These are phyloP conservation scores for Dipodascus albidus DNA, from an alignment of 805 yeast species.

Conservation along the genomic window DNA sequence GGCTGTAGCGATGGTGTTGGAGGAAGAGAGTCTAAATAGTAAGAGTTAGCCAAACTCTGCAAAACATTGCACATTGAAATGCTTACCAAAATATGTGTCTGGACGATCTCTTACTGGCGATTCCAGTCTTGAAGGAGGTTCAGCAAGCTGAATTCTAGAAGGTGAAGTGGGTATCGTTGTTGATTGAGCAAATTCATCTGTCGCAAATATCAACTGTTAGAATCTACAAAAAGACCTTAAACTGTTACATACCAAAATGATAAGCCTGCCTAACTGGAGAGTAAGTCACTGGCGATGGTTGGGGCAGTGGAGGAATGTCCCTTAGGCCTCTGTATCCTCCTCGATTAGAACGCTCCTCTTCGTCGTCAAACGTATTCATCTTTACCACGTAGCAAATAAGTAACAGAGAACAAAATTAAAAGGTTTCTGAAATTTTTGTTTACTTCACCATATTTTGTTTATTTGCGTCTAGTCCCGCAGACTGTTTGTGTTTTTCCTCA, in stretches of 20 bases:
- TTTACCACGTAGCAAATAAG: neutral
- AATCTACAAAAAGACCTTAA: too few relatives aligned
- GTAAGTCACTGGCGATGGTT: conserved; percentile 6
- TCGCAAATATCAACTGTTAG: neutral
- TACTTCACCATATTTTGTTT: neutral
- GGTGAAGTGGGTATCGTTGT: neutral
- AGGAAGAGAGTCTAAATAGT: neutral
- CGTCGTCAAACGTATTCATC: neutral
- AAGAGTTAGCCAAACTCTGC: neutral
- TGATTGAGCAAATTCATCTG: neutral
- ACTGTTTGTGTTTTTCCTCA: neutral
- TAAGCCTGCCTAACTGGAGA: conserved; percentile 14
- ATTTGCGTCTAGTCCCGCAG: neutral
- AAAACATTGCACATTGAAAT: neutral
- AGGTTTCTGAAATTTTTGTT: neutral
- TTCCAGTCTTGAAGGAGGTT: neutral
- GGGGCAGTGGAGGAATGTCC: conserved; percentile 14
- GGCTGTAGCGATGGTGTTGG: neutral
- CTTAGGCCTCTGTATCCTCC: conserved; percentile 7
- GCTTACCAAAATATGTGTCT: neutral
- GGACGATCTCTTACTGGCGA: neutral
- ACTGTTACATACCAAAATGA: conserved; percentile 12
- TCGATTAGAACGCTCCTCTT: neutral
- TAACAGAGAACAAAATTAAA: neutral
- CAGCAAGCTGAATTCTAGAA: neutral